These are phyloP conservation scores for Solanum neorickii DNA, from an alignment of 257 asterid species.

Conservation along the genomic window DNA sequence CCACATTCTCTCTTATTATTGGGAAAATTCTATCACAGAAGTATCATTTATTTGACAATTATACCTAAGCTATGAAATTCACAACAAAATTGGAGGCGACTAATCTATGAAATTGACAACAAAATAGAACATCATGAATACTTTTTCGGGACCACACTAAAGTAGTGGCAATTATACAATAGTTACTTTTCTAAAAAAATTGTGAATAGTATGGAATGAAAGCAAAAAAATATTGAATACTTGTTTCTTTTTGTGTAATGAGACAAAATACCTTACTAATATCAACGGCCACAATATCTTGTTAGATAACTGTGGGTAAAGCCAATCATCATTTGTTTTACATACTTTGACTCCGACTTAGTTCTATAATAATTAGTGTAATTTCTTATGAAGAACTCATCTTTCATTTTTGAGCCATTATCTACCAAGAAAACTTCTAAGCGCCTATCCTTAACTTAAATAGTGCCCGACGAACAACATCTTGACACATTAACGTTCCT, in stretches of 20 bases:
- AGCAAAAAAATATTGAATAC: not conserved
- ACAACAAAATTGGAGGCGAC: too few species aligned
- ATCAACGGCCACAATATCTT: not conserved
- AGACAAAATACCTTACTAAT: not conserved
- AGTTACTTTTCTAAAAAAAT: too few species aligned
- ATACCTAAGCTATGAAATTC: too few species aligned
- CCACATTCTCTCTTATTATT: too few species aligned
- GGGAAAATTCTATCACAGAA: too few species aligned
- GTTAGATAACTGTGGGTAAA: not conserved
- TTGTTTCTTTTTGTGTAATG: not conserved
- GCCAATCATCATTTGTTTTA: not conserved
- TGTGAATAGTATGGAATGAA: not conserved
- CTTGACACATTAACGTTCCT: too few species aligned
- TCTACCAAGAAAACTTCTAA: not conserved
- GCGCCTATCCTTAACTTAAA: not conserved
- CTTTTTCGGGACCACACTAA: too few species aligned
- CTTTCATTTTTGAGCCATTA: not conserved
- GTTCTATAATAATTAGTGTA: not conserved
- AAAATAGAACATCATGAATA: too few species aligned
- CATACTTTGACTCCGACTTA: not conserved
- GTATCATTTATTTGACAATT: too few species aligned
- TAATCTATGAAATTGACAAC: too few species aligned
- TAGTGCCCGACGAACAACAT: not conserved
- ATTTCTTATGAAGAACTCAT: not conserved
- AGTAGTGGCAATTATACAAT: too few species aligned